phyloP scores from a whole-genome alignment of 2,329 filamentous ascomycete species.

The Colletotrichum cuscutae region DNA sequence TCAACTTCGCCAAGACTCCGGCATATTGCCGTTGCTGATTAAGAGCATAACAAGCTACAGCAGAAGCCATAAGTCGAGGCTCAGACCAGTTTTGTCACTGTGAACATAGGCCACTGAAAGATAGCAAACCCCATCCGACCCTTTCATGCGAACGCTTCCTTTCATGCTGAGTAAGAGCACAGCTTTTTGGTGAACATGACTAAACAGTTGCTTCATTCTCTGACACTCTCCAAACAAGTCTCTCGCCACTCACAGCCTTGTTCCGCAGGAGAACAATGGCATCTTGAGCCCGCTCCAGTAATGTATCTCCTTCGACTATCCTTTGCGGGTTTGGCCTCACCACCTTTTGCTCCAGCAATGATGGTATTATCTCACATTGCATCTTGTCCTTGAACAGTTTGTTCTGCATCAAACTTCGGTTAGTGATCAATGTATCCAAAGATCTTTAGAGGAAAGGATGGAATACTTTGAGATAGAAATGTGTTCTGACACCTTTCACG shows the following conservation, averaged over 20 bases:
- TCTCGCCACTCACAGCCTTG: slow-evolving; percentile 52
- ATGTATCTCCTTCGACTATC: slow-evolving; percentile 51
- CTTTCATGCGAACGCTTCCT: no score
- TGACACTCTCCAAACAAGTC: slow-evolving; percentile 48
- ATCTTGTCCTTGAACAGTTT: slow-evolving; percentile 64
- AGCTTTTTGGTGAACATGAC: neutral
- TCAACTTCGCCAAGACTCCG: no score
- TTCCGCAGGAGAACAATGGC: slow-evolving; percentile 48
- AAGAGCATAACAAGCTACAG: no score
- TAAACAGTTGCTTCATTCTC: neutral
- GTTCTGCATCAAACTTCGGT: slow-evolving; percentile 52
- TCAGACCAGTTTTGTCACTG: no score
- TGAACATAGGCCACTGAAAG: no score
- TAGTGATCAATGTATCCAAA: no score
- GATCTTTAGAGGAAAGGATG: no score
- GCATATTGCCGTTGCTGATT: no score
- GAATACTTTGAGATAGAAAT: slow-evolving; percentile 61
- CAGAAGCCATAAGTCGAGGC: no score
- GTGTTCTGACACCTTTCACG: slow-evolving; percentile 64
- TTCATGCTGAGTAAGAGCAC: no score
- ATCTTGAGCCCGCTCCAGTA: slow-evolving; percentile 51
- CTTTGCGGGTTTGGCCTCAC: slow-evolving; percentile 54
- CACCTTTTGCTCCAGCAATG: slow-evolving; percentile 51
- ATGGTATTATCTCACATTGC: slow-evolving; percentile 64
- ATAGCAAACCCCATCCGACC: no score